Percentiles rank a stretch among this genome's conserved stretches.
These are phyloP conservation scores for Candida sp. DNA, from an alignment of 1,139 yeast genomes.

Conservation along the genomic window DNA sequence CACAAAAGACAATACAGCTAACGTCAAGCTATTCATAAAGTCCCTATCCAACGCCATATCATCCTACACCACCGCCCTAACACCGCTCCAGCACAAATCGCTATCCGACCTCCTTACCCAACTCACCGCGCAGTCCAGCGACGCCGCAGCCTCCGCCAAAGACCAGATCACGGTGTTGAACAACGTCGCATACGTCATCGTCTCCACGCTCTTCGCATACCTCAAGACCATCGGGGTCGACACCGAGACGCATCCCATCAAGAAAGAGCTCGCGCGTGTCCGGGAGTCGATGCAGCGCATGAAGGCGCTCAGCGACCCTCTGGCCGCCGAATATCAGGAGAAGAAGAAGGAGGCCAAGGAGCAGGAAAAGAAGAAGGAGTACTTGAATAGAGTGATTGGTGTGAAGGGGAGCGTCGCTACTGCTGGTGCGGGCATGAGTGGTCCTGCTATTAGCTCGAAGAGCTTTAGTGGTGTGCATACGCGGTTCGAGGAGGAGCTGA, in stretches of 20 bases:
- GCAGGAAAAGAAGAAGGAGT: constrained; percentile 38
- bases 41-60: constrained; percentile 34
- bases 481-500: constrained; percentile 37
- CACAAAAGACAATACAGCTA: constrained; percentile 48
- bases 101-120: constrained; percentile 35
- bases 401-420: constrained; percentile 36
- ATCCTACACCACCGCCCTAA: constrained; percentile 29
- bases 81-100: constrained; percentile 38
- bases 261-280: constrained; percentile 73
- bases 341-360: constrained; percentile 22
- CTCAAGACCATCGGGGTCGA: constrained; percentile 65
- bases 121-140: constrained; percentile 7
- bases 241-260: constrained; percentile 62
- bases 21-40: constrained; percentile 26
- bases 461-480: constrained; percentile 67
- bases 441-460: constrained; percentile 63
- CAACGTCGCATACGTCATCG: constrained; percentile 47
- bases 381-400: constrained; percentile 51
- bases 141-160: constrained; percentile 4
- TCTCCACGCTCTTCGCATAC: constrained; percentile 56
- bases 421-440: constrained; percentile 24
- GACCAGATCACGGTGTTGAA: constrained; percentile 40
- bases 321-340: constrained; percentile 18
- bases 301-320: constrained; percentile 39
- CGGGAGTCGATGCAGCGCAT: constrained; percentile 70